phyloP scores from a whole-genome alignment of 2,329 filamentous ascomycete genomes.

The Davidsoniella neocaledoniae region DNA sequence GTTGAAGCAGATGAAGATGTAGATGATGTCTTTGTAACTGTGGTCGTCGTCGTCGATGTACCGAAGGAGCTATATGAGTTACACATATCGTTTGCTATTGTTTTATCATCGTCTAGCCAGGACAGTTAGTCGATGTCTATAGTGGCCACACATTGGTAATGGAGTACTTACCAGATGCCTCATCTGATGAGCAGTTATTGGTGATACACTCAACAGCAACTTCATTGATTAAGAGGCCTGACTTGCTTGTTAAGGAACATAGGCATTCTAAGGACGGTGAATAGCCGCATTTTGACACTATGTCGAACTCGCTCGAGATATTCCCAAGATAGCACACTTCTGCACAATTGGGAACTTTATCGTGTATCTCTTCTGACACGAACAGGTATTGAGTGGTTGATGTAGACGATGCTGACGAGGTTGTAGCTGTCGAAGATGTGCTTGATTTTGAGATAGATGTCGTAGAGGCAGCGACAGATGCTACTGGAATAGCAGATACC shows the following conservation, averaged over 20 bases:
- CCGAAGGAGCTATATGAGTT: background rate
- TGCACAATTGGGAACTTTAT: conserved; percentile 7
- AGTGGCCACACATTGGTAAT: background rate
- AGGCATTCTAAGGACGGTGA: conserved; percentile 5
- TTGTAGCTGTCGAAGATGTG: background rate
- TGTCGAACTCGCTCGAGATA: conserved; percentile 4
- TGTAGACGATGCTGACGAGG: background rate
- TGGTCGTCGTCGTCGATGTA: background rate
- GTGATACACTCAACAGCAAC: conserved; percentile 7
- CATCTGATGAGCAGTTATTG: background rate
- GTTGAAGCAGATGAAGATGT: conserved; percentile 4
- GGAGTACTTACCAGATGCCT: conserved; percentile 5
- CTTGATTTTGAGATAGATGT: background rate
- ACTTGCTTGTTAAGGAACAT: conserved; percentile 5
- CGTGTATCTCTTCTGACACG: conserved; percentile 1
- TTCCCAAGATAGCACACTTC: background rate
- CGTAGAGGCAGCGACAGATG: background rate
- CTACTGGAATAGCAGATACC: background rate
- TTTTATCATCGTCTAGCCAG: conserved; percentile 1
- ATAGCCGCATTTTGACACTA: background rate
- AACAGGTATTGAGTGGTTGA: conserved; percentile 2
- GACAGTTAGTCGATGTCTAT: background rate
- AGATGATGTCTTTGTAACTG: background rate
- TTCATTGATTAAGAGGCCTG: background rate
- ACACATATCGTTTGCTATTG: background rate